Evolutionary conservation across 2,329 filamentous ascomycete species (phyloP).

Genomic region (Didymella keratinophila): DNA sequence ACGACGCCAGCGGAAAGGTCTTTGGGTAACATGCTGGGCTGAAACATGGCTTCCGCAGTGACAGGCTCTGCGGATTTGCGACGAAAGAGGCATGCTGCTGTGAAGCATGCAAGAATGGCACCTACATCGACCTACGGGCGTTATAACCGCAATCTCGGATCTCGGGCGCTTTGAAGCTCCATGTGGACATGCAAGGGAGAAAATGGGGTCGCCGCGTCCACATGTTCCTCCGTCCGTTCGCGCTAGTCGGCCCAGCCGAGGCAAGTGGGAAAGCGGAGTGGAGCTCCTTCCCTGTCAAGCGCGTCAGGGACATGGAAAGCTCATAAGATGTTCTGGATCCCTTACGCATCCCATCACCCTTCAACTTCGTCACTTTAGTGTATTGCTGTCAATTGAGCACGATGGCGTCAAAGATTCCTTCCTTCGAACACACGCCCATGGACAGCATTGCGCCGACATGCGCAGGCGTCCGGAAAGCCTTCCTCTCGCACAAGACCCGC

Average conservation of each 20-base stretch:
- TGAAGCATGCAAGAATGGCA: background rate
- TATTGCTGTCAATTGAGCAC: background rate
- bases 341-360: background rate
- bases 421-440: slow-evolving; percentile 49
- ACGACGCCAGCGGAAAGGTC: background rate
- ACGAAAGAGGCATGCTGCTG: background rate
- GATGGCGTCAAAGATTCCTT: slow-evolving; percentile 34
- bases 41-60: slow-evolving; percentile 1
- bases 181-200: background rate
- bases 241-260: slow-evolving; percentile 13
- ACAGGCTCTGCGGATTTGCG: background rate
- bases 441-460: slow-evolving; percentile 44
- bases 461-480: slow-evolving; percentile 71
- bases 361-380: background rate
- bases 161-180: slow-evolving; percentile 3
- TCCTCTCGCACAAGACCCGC: slow-evolving; percentile 81
- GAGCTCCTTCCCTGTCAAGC: slow-evolving; percentile 6
- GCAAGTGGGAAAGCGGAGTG: slow-evolving; percentile 9
- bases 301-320: slow-evolving; percentile 5
- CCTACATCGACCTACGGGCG: background rate
- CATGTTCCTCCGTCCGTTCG: slow-evolving; percentile 11
- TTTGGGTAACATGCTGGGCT: slow-evolving; percentile 2
- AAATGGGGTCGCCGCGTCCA: background rate
- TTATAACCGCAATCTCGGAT: background rate
- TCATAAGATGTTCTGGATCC: slow-evolving; percentile 18